Evolutionary conservation across 257 asterid species (phyloP).

Genomic region (Paraleonurus japonicus): DNA sequence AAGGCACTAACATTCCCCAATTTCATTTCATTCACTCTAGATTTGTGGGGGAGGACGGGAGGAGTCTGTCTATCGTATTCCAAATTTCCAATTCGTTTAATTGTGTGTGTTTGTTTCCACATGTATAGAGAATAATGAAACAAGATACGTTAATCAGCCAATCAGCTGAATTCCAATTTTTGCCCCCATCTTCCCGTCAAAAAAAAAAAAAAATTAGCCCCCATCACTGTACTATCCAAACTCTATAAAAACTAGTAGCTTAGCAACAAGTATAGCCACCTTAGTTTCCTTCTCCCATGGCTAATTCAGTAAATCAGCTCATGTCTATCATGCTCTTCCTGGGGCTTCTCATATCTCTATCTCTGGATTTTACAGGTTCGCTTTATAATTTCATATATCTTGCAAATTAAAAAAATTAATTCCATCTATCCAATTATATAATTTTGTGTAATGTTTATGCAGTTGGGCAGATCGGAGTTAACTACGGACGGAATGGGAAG

Average conservation of each 20-base stretch:
- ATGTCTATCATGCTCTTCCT: neutral
- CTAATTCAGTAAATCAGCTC: neutral
- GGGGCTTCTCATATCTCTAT: neutral
- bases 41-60: too few relatives aligned
- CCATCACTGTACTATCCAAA: neutral
- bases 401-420: too few relatives aligned
- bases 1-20: too few relatives aligned
- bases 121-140: neutral
- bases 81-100: too few relatives aligned
- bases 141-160: neutral
- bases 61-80: too few relatives aligned
- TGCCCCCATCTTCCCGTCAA: too few relatives aligned
- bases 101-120: neutral
- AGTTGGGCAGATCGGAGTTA: constrained; percentile 35
- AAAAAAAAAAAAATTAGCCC: too few relatives aligned
- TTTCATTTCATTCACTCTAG: too few relatives aligned
- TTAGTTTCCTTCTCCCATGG: neutral
- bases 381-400: too few relatives aligned
- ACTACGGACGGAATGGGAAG: constrained; percentile 29
- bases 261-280: neutral
- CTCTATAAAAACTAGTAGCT: neutral
- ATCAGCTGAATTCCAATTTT: neutral
- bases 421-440: neutral
- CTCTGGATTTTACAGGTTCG: constrained; percentile 17
- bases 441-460: too few relatives aligned